phyloP scores from a whole-genome alignment of 169 alveolate species.

The Miamiensis avidus region DNA sequence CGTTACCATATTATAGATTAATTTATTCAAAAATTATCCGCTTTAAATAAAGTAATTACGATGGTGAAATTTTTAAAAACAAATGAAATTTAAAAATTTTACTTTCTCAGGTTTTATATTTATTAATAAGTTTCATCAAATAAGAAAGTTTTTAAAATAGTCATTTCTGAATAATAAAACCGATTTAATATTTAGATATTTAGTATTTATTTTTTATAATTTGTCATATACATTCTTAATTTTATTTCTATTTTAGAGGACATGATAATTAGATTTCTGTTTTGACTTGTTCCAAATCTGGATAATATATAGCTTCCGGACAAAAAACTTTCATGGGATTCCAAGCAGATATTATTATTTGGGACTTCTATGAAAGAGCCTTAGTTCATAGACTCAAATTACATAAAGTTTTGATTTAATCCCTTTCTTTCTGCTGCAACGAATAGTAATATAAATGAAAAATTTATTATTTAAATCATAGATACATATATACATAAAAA shows the following conservation, averaged over 20 bases:
- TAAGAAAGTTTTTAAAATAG: slow-evolving; percentile 20
- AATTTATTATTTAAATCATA: too few relatives aligned
- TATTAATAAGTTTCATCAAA: too few relatives aligned
- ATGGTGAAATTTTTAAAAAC: too few relatives aligned
- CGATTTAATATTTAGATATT: too few relatives aligned
- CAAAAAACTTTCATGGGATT: slow-evolving; percentile 91
- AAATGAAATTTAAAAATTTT: too few relatives aligned
- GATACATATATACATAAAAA: not conserved
- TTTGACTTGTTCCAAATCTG: slow-evolving; percentile 80
- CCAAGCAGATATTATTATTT: slow-evolving; percentile 89
- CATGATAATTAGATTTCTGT: slow-evolving; percentile 87
- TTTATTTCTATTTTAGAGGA: slow-evolving; percentile 61
- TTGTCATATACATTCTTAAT: not conserved
- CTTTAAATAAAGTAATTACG: too few relatives aligned
- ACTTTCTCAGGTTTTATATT: too few relatives aligned
- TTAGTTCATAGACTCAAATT: slow-evolving; percentile 79
- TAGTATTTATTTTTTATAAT: not conserved
- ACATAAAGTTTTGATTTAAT: slow-evolving; percentile 72
- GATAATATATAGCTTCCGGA: slow-evolving; percentile 90
- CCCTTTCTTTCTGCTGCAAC: slow-evolving; percentile 62
- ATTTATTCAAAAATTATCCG: too few relatives aligned
- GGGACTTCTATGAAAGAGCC: slow-evolving; percentile 83
- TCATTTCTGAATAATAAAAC: too few relatives aligned
- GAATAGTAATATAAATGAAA: slow-evolving; percentile 1
- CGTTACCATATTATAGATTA: too few relatives aligned